Evolutionary conservation across 805 yeast genomes (phyloP), one percentile per base, ranked within the genome.

Genomic region (Lachancea sp.): DNA sequence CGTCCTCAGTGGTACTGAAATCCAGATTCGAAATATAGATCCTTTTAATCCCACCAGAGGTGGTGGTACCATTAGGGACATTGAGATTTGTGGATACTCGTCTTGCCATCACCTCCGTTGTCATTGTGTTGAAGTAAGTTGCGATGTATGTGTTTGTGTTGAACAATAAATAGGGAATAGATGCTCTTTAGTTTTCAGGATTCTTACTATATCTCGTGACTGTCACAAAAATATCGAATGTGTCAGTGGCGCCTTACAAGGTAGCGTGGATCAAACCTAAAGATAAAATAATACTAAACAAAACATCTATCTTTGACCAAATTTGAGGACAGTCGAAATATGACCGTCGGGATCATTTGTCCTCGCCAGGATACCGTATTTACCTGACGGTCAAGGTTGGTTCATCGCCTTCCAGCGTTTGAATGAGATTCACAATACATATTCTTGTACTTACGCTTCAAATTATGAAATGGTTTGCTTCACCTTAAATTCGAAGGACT

Each of bases 1-100:
- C 80, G 3, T 64, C 68, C 50, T 75, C 81, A n/a, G 75, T 68
- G 9, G 80, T 67, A 12, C 62, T 52, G 55, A 63, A 75, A 42
- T 71, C 69, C 41, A 80, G 65, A 55, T 80, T 80, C 42, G 74
- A 71, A 41, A 80, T 61, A 46, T 72, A 74, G 23, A 79, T 66
- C 37, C 80, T 69, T 16, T 39, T 39, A 6, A 18, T 13, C 16
- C 17, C 38, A 4, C 22, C 38, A 23, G 41, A 28, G 8, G 30
- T 18, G 16, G 30, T 28, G 13, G 15, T 15, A 15, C 17, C 30
- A 4, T 16, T 11, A 8, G 30, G 17, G 16, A 28, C 30, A 8
- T 28, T 13, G 18, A 28, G 30, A 16, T 28, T 18, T 28, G 21
- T 24, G 16, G 37, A 19, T 6, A 23, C 30, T 13, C 37, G 24